Evolutionary conservation across 257 asterid species (phyloP).

Genomic region (Coffea canephora): DNA sequence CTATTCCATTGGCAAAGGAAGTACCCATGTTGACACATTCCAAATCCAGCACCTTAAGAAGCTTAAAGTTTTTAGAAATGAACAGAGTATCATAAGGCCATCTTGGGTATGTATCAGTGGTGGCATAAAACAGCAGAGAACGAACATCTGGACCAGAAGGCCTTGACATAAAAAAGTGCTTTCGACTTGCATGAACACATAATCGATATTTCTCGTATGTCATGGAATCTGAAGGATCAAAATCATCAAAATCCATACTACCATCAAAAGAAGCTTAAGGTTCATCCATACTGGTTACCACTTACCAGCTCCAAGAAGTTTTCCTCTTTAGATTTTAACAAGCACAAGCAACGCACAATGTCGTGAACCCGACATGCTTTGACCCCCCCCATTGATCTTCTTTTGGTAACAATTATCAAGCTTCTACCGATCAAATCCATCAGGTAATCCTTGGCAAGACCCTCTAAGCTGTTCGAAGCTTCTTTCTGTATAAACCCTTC

Average conservation of each 20-base stretch:
- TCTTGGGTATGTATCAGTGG: slow-evolving; percentile 15
- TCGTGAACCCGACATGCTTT: background rate
- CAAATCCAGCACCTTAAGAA: slow-evolving; percentile 14
- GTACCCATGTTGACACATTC: slow-evolving; percentile 15
- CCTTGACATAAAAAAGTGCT: background rate
- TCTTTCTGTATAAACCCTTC: background rate
- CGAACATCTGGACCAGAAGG: slow-evolving; percentile 11
- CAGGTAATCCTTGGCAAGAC: background rate
- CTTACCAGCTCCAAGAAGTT: too few relatives aligned
- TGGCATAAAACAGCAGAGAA: slow-evolving; percentile 12
- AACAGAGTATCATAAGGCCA: slow-evolving; percentile 1
- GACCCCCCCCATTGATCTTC: too few relatives aligned
- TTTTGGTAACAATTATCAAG: too few relatives aligned
- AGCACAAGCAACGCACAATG: background rate
- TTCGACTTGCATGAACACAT: background rate
- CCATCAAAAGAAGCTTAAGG: too few relatives aligned
- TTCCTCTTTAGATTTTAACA: background rate
- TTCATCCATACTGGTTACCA: too few relatives aligned
- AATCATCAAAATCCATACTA: too few relatives aligned
- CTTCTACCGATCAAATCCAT: too few relatives aligned
- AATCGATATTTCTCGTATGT: background rate
- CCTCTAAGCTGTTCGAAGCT: background rate
- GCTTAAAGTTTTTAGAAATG: slow-evolving; percentile 8
- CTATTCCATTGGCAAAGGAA: background rate
- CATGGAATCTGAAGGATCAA: background rate